Base-by-base conservation (phyloP, 768 basidiomycete genomes). In the Termitomyces sp. region DNA sequence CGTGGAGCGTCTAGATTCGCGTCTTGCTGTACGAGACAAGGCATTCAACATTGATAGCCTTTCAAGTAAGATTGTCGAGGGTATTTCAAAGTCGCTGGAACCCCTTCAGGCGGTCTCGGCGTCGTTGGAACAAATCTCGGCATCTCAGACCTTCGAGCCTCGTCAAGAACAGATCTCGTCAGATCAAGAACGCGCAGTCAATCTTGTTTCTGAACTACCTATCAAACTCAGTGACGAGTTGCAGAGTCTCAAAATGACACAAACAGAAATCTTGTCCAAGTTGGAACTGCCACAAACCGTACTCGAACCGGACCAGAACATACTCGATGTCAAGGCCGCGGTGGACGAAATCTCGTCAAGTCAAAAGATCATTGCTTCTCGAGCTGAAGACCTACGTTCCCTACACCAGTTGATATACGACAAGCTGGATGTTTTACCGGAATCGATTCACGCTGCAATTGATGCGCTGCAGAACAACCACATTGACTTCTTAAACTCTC, bases 1-100 rank as follows among this genome's bases (percentile, higher is more conserved):
- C 1, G 89, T 94, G 8, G 92, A 92, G 68, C 84, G 92, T 27
- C 78, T 94, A 12, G 89, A 93, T 64, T 88, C 91, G 12, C 84
- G 91, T 20, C 78, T 94, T 48, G 82, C 89, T 37, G 86, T 91
- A 27, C 81, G 91, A 9, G 91, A 93, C 69, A 85, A 87, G 66
- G 69, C 81, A 6, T 81, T 88, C 64, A 88, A 83, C 64, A 72
- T 84, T 18, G 88, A 91, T 39, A 71, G 73, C 4, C 69, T 91
- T 45, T 76, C 82, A 1, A 68, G 71, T 27, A 87, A 77, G 62
- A 78, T 93, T 6, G 70, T 75, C 1, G 85, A 89, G 48, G 73
- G 78, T 36, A 71, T 91, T 0, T 72, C 76, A 3, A 72, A 69
- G 24, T 66, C 79, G 4, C 62, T 84, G 49, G 72, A 79, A 49